These are phyloP conservation scores for Yarrowia bubula DNA, from an alignment of 805 yeast species.

Conservation along the genomic window DNA sequence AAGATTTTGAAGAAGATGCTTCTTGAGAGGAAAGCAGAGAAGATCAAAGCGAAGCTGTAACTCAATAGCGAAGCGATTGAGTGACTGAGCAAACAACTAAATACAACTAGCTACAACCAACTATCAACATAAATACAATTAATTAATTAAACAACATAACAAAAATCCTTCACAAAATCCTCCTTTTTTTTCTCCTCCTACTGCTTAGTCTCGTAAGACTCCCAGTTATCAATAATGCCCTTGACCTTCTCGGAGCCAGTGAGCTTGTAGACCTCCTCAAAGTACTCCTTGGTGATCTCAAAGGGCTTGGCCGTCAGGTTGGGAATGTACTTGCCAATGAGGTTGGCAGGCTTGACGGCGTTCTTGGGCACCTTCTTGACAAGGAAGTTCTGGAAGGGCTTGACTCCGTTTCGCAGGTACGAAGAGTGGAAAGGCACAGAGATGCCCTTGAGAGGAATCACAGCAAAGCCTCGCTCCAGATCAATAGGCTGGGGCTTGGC, in stretches of 20 bases:
- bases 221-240: conserved; percentile 93
- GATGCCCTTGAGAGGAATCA: conserved; percentile 96
- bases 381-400: conserved; percentile 97
- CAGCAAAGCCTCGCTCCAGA: conserved; percentile 96
- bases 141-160: conserved; percentile 5
- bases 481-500: conserved; percentile 97
- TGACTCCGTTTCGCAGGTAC: conserved; percentile 97
- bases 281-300: conserved; percentile 92
- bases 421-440: conserved; percentile 99
- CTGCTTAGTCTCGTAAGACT: conserved; percentile 54
- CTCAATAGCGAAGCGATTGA: not conserved
- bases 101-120: not conserved
- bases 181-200: not conserved
- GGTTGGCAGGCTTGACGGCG: conserved; percentile 90
- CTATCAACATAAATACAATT: not conserved
- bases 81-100: not conserved
- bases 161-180: not conserved
- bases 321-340: conserved; percentile 95
- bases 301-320: conserved; percentile 98
- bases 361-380: conserved; percentile 92
- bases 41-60: not conserved
- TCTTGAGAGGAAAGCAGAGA: not conserved
- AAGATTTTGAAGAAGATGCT: not conserved
- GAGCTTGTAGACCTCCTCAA: conserved; percentile 89
- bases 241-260: conserved; percentile 91